phyloP scores from a whole-genome alignment of 352 stramenopile genomes.

The Globisporangium lucens region DNA sequence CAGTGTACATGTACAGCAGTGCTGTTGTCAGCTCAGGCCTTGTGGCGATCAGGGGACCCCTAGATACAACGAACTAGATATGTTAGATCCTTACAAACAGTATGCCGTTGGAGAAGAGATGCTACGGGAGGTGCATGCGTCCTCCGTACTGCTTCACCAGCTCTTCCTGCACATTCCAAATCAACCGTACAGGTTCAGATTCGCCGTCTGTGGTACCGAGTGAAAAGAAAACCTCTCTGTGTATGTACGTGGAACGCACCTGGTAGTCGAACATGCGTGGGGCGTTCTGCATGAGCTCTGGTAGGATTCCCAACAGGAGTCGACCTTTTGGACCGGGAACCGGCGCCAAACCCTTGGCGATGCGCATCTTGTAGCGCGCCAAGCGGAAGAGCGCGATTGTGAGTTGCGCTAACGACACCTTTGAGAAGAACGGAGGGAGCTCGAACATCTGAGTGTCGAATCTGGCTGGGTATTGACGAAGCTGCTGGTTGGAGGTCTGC shows the following conservation, averaged over 20 bases:
- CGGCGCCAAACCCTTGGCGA: constrained; percentile 41
- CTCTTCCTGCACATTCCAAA: constrained; percentile 23
- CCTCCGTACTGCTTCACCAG: constrained; percentile 38
- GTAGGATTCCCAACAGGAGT: constrained; percentile 53
- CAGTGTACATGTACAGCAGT: too few species aligned
- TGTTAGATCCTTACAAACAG: constrained; percentile 34
- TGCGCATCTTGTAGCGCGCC: constrained; percentile 46
- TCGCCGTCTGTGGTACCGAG: too few species aligned
- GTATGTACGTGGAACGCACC: constrained; percentile 12
- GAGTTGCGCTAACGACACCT: too few species aligned
- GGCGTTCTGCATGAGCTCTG: constrained; percentile 42
- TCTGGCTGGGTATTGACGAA: too few species aligned
- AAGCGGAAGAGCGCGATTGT: not conserved
- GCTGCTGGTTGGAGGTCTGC: too few species aligned
- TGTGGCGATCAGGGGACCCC: too few species aligned
- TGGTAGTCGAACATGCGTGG: constrained; percentile 57
- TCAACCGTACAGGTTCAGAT: not conserved
- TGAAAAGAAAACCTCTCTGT: too few species aligned
- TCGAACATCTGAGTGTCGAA: too few species aligned
- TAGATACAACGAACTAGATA: too few species aligned
- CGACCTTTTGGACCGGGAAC: constrained; percentile 36
- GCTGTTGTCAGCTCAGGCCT: too few species aligned
- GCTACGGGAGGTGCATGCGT: constrained; percentile 61
- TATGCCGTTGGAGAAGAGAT: constrained; percentile 54
- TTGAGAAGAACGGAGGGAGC: too few species aligned